phyloP scores from a whole-genome alignment of 2,329 filamentous ascomycete species.

The Aspergillus fumigatiaffinis region DNA sequence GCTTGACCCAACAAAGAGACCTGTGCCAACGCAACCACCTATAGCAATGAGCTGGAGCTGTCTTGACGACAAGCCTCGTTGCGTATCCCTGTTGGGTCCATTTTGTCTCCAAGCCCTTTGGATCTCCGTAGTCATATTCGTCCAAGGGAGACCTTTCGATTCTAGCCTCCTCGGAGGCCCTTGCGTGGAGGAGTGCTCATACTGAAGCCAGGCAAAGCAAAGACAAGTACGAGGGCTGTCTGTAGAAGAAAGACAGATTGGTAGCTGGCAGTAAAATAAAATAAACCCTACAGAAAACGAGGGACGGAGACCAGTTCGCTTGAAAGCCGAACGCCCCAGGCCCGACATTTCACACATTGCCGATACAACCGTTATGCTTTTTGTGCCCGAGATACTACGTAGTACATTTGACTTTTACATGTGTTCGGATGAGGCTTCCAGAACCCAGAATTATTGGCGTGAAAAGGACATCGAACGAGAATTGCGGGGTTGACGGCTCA shows the following conservation, averaged over 20 bases:
- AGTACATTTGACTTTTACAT: background rate
- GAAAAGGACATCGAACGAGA: background rate
- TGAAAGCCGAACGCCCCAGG: no score
- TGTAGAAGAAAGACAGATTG: background rate
- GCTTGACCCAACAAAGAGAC: conserved; percentile 52
- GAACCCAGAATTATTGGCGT: background rate
- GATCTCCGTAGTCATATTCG: background rate
- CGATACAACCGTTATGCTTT: background rate
- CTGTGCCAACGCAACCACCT: conserved; percentile 43
- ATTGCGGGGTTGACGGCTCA: background rate
- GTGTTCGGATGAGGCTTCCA: background rate
- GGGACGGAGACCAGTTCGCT: no score
- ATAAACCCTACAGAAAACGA: no score
- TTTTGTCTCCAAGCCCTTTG: background rate
- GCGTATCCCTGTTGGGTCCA: conserved; percentile 9
- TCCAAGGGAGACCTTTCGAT: background rate
- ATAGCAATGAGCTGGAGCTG: conserved; percentile 42
- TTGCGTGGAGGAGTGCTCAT: background rate
- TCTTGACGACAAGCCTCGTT: conserved; percentile 36
- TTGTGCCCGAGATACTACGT: no score
- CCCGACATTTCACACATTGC: background rate
- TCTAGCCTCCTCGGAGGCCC: background rate
- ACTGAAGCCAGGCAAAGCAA: background rate
- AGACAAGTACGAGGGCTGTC: background rate
- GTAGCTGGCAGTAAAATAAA: background rate